Evolutionary conservation across 2,329 filamentous ascomycete genomes (phyloP).

Genomic region (Capronia epimyces): DNA sequence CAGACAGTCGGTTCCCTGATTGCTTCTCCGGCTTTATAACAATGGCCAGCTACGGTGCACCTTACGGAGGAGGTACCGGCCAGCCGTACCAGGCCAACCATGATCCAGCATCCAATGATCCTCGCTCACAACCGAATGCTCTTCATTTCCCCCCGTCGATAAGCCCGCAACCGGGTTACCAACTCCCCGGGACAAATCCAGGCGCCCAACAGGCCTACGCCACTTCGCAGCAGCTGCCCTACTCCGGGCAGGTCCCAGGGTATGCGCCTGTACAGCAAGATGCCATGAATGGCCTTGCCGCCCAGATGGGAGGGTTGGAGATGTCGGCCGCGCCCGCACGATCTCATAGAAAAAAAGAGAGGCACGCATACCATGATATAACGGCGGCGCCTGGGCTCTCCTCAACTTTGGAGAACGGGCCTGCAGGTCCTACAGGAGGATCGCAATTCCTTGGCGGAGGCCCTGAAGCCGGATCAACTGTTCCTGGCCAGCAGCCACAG

Average conservation of each 20-base stretch:
- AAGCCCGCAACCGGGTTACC: slow-evolving; percentile 20
- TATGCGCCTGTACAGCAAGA: slow-evolving; percentile 17
- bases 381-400: slow-evolving; percentile 59
- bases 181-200: slow-evolving; percentile 11
- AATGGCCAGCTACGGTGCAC: slow-evolving; percentile 25
- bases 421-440: slow-evolving; percentile 3
- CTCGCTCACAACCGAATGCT: slow-evolving; percentile 15
- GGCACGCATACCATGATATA: slow-evolving; percentile 85
- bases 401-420: slow-evolving; percentile 2
- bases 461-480: slow-evolving; percentile 39
- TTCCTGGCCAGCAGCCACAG: slow-evolving; percentile 27
- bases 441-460: slow-evolving; percentile 29
- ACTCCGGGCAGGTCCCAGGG: slow-evolving; percentile 5
- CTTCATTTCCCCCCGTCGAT: slow-evolving; percentile 13
- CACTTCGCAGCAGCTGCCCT: slow-evolving; percentile 14
- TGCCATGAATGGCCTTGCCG: slow-evolving; percentile 37
- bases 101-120: slow-evolving; percentile 21
- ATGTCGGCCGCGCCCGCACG: slow-evolving; percentile 52
- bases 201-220: slow-evolving; percentile 16
- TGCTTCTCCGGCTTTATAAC: slow-evolving; percentile 1
- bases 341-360: slow-evolving; percentile 77
- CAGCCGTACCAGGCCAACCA: slow-evolving; percentile 18
- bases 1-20: slow-evolving; percentile 12
- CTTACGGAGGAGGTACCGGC: slow-evolving; percentile 19
- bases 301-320: slow-evolving; percentile 73